These are phyloP conservation scores for Dujonia santamariae DNA, from an alignment of 1,139 yeast species.

Conservation along the genomic window DNA sequence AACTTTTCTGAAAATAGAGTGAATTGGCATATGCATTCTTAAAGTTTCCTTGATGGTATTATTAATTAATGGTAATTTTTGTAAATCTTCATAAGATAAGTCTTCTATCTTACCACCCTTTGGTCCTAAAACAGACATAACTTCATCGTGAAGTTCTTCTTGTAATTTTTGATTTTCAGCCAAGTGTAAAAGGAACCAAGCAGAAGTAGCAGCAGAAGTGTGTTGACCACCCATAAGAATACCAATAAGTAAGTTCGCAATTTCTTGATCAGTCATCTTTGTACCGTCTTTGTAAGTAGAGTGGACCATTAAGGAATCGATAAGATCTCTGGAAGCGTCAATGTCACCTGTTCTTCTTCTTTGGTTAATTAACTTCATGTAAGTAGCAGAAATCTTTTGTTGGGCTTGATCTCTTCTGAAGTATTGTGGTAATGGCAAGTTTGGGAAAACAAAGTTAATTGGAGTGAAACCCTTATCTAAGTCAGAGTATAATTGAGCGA, in stretches of 20 bases:
- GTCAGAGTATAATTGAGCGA: slow-evolving; percentile 84
- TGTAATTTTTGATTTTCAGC: slow-evolving; percentile 84
- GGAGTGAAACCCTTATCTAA: slow-evolving; percentile 97
- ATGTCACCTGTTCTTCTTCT: slow-evolving; percentile 77
- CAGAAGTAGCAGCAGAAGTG: slow-evolving; percentile 93
- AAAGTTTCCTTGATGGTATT: slow-evolving; percentile 88
- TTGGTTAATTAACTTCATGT: slow-evolving; percentile 69
- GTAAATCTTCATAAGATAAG: slow-evolving; percentile 77
- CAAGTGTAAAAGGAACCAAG: slow-evolving; percentile 90
- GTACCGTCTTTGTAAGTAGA: slow-evolving; percentile 92
- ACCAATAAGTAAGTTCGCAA: slow-evolving; percentile 91
- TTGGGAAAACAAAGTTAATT: slow-evolving; percentile 89
- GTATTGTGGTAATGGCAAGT: slow-evolving; percentile 86
- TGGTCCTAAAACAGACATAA: slow-evolving; percentile 58
- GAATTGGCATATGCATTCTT: slow-evolving; percentile 94
- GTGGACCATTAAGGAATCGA: slow-evolving; percentile 79
- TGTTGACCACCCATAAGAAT: slow-evolving; percentile 99
- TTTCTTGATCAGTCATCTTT: slow-evolving; percentile 90
- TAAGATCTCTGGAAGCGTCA: slow-evolving; percentile 76
- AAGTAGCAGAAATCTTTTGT: slow-evolving; percentile 71
- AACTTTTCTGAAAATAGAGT: slow-evolving; percentile 92
- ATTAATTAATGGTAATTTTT: slow-evolving; percentile 75
- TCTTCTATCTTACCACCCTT: slow-evolving; percentile 47
- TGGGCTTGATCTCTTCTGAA: slow-evolving; percentile 87
- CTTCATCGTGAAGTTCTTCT: slow-evolving; percentile 75